Evolutionary conservation across 2,329 filamentous ascomycete species (phyloP).

Genomic region (Colletotrichum graminicola): DNA sequence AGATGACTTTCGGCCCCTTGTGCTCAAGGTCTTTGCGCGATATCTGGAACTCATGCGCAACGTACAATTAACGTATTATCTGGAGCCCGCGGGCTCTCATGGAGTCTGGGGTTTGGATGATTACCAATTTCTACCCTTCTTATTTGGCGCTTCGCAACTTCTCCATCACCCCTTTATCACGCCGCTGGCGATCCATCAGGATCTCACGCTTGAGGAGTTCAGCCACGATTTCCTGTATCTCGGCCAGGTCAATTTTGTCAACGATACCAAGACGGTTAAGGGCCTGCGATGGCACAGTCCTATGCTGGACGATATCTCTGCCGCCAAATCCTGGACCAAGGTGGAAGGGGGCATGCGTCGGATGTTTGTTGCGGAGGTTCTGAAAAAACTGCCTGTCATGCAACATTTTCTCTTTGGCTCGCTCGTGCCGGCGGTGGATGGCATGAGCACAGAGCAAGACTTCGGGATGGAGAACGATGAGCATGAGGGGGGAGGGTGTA

Average conservation of each 20-base stretch:
- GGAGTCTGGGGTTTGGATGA: conserved; percentile 98
- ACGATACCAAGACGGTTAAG: conserved; percentile 95
- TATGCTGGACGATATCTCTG: conserved; percentile 97
- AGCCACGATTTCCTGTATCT: conserved; percentile 88
- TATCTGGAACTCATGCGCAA: conserved; percentile 90
- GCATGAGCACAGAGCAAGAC: conserved; percentile 79
- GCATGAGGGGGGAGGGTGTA: conserved; percentile 66
- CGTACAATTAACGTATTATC: conserved; percentile 92
- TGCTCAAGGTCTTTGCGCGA: conserved; percentile 81
- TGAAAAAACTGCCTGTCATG: conserved; percentile 96
- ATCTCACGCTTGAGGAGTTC: conserved; percentile 88
- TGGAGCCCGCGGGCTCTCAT: conserved; percentile 96
- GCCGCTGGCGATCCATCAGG: conserved; percentile 86
- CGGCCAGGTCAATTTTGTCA: conserved; percentile 93
- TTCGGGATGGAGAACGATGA: conserved; percentile 60
- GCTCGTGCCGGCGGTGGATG: conserved; percentile 81
- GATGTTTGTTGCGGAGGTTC: conserved; percentile 95
- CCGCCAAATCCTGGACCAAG: conserved; percentile 90
- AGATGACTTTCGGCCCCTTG: conserved; percentile 78
- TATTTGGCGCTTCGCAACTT: conserved; percentile 93
- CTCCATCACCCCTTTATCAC: conserved; percentile 86
- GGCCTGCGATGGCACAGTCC: conserved; percentile 96
- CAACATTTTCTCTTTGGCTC: conserved; percentile 97
- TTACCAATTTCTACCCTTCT: conserved; percentile 95
- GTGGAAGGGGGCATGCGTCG: conserved; percentile 95